Base-by-base conservation (phyloP, 2,329 filamentous ascomycete genomes). In the Rutstroemia sp. region DNA sequence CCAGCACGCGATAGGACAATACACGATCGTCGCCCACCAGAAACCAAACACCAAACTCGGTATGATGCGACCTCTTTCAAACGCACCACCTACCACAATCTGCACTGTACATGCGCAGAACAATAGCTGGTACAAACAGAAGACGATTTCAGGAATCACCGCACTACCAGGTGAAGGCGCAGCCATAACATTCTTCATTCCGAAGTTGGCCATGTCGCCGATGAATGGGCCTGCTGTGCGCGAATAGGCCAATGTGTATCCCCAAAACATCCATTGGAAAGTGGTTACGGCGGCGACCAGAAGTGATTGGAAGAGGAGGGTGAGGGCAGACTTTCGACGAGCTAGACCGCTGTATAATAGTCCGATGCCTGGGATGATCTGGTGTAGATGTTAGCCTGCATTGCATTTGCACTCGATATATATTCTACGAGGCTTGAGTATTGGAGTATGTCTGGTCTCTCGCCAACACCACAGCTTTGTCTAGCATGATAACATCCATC, bases 291-390 rank as follows among this genome's bases (percentile, higher is more conserved):
- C 77, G 34, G 74, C 74, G 41, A 85, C 77, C 69, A 83, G 77
- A 37, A 85, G 71, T 7, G 77, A 79, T 66, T 86, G 83, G 69
- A 86, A 86, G 2, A 87, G 73, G 49, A 86, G 72, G 3, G 81
- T 72, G 27, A 86, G 72, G 5, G 82, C 79, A 14, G 80, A 83
- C 71, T 86, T 86, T 61, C 82, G 74, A 37, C 81, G 76, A 5
- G 82, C 77, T 27, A 87, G 75, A 54, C 83, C 83, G 56, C 81
- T 79, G 69, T 87, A 86, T 1, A 87, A 72, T 7, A 87, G 74
- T 49, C 82, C 83, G 62, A 87, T 82, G 19, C 82, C 83, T 0
- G 83, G 83, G 56, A 86, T 83, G 66, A 87, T 87, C 51, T 42
- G 6, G 5, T 8, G 5, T 7, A 5, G 14, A n/a, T 19, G 39